A percentile compares a stretch with the other conserved stretches of the same genome.
Evolutionary conservation across 441 rosid species (phyloP).

Genomic region (Hypseocharis bilobata): DNA sequence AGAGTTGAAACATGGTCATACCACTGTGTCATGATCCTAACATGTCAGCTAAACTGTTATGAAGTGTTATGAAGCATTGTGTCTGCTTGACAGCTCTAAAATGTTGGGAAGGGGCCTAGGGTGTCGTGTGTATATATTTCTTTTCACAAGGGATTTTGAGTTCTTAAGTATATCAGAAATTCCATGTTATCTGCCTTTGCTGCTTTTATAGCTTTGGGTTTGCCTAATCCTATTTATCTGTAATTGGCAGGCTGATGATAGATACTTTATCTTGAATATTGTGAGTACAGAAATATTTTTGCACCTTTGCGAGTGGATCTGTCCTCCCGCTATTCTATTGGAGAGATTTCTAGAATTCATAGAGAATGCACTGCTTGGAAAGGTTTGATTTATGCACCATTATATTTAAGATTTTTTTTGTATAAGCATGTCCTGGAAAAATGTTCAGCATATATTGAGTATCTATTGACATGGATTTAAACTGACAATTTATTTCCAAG

Average conservation of each 20-base stretch:
- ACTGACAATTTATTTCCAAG: neutral
- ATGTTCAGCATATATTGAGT: neutral
- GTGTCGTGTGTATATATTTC: neutral
- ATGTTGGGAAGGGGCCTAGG: neutral
- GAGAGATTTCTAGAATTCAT: slow-evolving; percentile 54
- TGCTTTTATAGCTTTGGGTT: slow-evolving; percentile 2
- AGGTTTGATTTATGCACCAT: slow-evolving; percentile 42
- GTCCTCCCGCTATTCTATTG: slow-evolving; percentile 37
- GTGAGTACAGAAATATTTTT: slow-evolving; percentile 60
- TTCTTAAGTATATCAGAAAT: neutral
- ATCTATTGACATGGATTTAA: neutral
- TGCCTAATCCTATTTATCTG: slow-evolving; percentile 18
- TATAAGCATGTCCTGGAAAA: neutral
- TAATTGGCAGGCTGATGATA: slow-evolving; percentile 53
- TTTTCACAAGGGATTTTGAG: neutral
- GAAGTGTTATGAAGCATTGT: no score
- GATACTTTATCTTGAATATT: slow-evolving; percentile 56
- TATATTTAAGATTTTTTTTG: neutral
- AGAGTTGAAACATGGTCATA: neutral
- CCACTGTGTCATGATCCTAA: neutral
- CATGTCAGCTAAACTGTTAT: neutral
- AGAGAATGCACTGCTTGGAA: slow-evolving; percentile 53
- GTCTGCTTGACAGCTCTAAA: neutral
- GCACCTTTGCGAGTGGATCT: slow-evolving; percentile 46
- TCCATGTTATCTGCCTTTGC: slow-evolving; percentile 8